phyloP scores from a whole-genome alignment of 306 rosid species.

The Oxytropis ochrocephala region DNA sequence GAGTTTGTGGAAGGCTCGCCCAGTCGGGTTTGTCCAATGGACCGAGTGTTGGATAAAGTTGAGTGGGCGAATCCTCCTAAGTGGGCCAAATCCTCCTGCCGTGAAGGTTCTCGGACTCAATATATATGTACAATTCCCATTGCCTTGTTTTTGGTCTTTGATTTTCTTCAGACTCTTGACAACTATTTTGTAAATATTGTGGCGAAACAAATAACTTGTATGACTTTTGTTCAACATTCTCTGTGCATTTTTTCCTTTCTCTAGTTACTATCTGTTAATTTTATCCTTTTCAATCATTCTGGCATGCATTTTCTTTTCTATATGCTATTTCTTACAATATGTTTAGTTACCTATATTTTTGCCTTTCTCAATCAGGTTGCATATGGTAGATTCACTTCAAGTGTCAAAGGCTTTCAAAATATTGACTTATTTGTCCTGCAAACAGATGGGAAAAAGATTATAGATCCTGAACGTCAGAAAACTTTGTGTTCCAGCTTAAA shows the following conservation, averaged over 20 bases:
- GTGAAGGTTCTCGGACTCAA: too few relatives aligned
- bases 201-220: not conserved
- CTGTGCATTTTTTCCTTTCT: not conserved
- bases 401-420: constrained; percentile 46
- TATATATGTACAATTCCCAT: not conserved
- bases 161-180: not conserved
- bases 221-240: not conserved
- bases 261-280: not conserved
- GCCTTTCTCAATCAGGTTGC: constrained; percentile 40
- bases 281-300: constrained; percentile 2
- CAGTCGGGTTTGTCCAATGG: too few relatives aligned
- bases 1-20: too few relatives aligned
- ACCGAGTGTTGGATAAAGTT: too few relatives aligned
- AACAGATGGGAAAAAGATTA: constrained; percentile 56
- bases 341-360: not conserved
- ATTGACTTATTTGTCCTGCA: constrained; percentile 68
- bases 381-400: constrained; percentile 63
- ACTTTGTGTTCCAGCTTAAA: constrained; percentile 57
- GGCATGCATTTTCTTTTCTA: constrained; percentile 4
- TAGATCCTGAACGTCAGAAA: constrained; percentile 59
- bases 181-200: not conserved
- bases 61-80: too few relatives aligned
- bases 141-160: not conserved
- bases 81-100: too few relatives aligned
- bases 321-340: not conserved